Conservation (phyloP, 495 filamentous ascomycete species). For the Parathielavia appendiculata region DNA sequence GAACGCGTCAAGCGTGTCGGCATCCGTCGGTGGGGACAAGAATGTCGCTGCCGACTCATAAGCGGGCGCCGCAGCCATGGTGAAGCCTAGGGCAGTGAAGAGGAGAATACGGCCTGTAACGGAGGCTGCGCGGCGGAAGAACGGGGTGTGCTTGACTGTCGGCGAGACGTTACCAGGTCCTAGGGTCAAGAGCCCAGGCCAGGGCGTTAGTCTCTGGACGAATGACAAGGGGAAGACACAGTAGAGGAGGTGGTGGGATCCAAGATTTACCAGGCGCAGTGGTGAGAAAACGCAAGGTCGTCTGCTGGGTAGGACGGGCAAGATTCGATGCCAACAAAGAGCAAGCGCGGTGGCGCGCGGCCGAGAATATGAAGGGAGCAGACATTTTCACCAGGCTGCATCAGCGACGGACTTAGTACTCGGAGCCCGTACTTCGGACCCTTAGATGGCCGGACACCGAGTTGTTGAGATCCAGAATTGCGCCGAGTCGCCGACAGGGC, state of each 20-base stretch:
- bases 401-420: neutral
- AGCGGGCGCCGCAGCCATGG: constrained; percentile 49
- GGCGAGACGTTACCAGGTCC: neutral
- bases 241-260: neutral
- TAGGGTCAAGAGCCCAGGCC: neutral
- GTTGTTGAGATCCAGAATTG: too few species aligned
- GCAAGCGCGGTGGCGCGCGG: constrained; percentile 12
- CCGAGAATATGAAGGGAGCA: constrained; percentile 14
- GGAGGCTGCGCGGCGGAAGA: constrained; percentile 29
- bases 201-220: neutral
- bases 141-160: constrained; percentile 9
- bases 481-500: too few species aligned
- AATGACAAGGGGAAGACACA: too few species aligned
- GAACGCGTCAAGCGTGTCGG: constrained; percentile 66
- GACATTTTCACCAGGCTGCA: constrained; percentile 16
- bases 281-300: constrained; percentile 16
- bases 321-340: neutral
- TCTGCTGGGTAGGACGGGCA: neutral
- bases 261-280: constrained; percentile 13
- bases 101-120: constrained; percentile 35
- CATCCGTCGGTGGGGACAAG: constrained; percentile 58
- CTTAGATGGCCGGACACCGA: constrained; percentile 11
- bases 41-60: constrained; percentile 40
- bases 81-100: constrained; percentile 49
- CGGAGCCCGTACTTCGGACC: neutral